These are phyloP conservation scores for Lyophyllum semitale DNA, from an alignment of 768 basidiomycete species.

Conservation along the genomic window DNA sequence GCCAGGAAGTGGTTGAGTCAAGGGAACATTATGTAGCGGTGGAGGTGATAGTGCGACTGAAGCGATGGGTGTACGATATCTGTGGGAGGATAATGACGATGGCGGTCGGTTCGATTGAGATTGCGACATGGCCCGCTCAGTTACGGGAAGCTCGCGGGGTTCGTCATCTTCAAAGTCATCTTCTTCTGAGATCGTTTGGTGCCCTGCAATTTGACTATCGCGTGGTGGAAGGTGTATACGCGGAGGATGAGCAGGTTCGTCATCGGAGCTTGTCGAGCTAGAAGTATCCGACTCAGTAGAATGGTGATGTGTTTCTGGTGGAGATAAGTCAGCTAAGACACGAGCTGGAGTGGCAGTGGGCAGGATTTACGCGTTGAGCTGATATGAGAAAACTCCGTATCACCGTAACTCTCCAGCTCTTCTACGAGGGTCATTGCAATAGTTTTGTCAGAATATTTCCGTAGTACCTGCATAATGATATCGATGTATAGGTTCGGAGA, in stretches of 20 bases:
- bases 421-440: conserved; percentile 72
- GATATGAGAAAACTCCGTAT: conserved; percentile 64
- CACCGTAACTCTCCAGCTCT: conserved; percentile 79
- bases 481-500: not conserved
- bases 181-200: conserved; percentile 42
- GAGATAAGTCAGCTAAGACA: not conserved
- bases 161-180: conserved; percentile 45
- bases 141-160: conserved; percentile 40
- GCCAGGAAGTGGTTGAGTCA: conserved; percentile 69
- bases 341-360: not conserved
- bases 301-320: conserved; percentile 44
- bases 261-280: conserved; percentile 57
- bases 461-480: conserved; percentile 58
- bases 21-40: conserved; percentile 50
- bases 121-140: conserved; percentile 33
- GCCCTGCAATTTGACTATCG: conserved; percentile 32
- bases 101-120: conserved; percentile 58
- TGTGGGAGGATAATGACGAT: conserved; percentile 76
- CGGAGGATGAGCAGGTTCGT: conserved; percentile 18
- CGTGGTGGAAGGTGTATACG: conserved; percentile 20
- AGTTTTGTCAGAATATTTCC: conserved; percentile 84
- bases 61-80: conserved; percentile 77
- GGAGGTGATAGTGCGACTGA: conserved; percentile 62
- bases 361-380: conserved; percentile 60
- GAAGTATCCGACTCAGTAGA: conserved; percentile 67